Evolutionary conservation across 345 rosid species (phyloP), one percentile per base, ranked within the genome.

Genomic region (Syzygium grande): DNA sequence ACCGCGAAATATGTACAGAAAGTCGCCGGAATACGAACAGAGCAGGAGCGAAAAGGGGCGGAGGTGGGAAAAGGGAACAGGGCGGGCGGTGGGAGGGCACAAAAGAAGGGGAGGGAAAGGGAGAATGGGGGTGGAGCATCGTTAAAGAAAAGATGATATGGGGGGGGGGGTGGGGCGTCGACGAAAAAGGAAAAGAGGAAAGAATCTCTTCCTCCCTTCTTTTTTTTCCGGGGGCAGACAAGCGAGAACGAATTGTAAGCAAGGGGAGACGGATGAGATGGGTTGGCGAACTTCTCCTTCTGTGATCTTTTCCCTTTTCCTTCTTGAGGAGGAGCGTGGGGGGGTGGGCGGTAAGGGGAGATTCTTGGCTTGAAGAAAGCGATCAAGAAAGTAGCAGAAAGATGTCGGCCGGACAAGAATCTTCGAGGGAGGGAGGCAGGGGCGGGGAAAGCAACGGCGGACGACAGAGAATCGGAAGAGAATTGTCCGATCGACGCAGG

Each of bases 381-480:
- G 65, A 86, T 68, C 56, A 86, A 86, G 80, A 68, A 52, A 51
- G 41, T 4, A 51, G 54, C 51, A 38, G 68, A 63, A 65, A 86
- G 51, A 86, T 73, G 80, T 73, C 80, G 52, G 29, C 51, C 56
- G 51, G 65, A 43, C 22, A 25, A 86, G 89, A 94, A 96, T 93
- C 95, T 94, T 92, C 15, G 78, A 89, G 92, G 84, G 88, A 86
- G 88, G 63, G 34, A 54, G 38, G 84, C 54, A 55, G 49, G 51
- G 22, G 80, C 13, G 21, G 46, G 52, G 63, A 87, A 77, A 84
- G 86, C 56, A 61, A 55, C 63, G 84, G 88, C 27, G 88, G 86
- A 88, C 89, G 91, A 89, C 89, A 80, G 89, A 88, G 90, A 87
- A 88, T 89, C 91, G 90, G 86, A 90, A 93, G 94, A 91, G 96